Conservation (phyloP, 257 asterid species). For the Forsythia viridissima region DNA sequence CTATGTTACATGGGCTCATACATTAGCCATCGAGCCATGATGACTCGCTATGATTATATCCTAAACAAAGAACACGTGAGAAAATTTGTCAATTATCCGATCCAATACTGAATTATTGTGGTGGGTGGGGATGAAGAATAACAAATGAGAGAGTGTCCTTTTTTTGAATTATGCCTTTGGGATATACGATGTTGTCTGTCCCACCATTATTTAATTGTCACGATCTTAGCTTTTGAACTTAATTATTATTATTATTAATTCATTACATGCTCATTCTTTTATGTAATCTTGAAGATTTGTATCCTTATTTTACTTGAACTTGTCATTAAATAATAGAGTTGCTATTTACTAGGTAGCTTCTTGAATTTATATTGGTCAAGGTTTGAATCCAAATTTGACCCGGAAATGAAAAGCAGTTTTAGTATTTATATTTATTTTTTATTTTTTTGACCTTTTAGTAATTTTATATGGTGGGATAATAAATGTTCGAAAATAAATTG, state of each 20-base stretch:
- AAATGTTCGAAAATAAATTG: too few relatives aligned
- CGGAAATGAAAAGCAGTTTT: not conserved
- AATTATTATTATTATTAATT: not conserved
- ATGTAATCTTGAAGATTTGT: conserved; percentile 2
- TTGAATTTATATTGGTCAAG: not conserved
- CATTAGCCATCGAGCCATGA: not conserved
- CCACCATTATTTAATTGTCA: not conserved
- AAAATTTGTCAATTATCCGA: not conserved
- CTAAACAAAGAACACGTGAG: not conserved
- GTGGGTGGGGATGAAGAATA: not conserved
- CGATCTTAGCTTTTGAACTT: not conserved
- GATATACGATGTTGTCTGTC: not conserved
- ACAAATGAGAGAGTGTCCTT: not conserved
- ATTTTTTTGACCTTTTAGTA: too few relatives aligned
- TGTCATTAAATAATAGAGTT: not conserved
- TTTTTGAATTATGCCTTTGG: not conserved
- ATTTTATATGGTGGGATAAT: too few relatives aligned
- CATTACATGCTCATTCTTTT: not conserved
- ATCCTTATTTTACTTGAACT: not conserved
- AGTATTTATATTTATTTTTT: not conserved
- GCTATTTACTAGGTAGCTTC: not conserved
- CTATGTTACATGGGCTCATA: not conserved
- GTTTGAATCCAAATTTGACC: not conserved
- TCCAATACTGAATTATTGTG: not conserved
- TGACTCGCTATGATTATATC: not conserved